These are phyloP conservation scores for Malassezia psittaci DNA, from an alignment of 1,284 basidiomycete species.

Conservation along the genomic window DNA sequence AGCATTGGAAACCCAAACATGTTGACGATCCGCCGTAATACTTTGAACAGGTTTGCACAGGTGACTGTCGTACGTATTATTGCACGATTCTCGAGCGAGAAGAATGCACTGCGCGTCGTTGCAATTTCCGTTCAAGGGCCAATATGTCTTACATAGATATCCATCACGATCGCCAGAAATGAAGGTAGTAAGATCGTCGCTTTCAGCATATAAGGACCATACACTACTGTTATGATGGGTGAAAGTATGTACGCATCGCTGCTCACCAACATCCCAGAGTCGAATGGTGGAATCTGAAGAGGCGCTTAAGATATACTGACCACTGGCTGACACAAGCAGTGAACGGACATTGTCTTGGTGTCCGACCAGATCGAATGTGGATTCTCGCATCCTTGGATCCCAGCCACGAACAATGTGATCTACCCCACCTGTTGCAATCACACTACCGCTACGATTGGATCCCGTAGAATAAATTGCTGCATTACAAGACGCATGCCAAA, in stretches of 20 bases:
- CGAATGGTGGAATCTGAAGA: conserved; percentile 61
- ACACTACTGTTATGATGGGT: conserved; percentile 89
- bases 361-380: conserved; percentile 52
- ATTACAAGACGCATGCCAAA: conserved; percentile 14
- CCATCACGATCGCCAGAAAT: conserved; percentile 92
- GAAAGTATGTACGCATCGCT: conserved; percentile 88
- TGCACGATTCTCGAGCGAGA: conserved; percentile 51
- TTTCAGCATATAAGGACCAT: conserved; percentile 79
- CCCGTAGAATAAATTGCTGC: conserved; percentile 48
- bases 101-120: conserved; percentile 80
- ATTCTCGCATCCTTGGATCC: conserved; percentile 62
- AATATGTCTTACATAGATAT: conserved; percentile 76
- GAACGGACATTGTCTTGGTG: conserved; percentile 93
- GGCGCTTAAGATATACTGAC: conserved; percentile 55
- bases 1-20: conserved; percentile 82
- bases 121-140: conserved; percentile 67
- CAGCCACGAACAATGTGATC: conserved; percentile 80
- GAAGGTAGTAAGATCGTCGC: conserved; percentile 80
- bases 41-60: conserved; percentile 57
- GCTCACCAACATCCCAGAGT: conserved; percentile 81
- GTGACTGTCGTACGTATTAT: too few species aligned
- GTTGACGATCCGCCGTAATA: conserved; percentile 73
- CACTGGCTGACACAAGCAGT: conserved; percentile 76
- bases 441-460: conserved; percentile 61
- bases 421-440: conserved; percentile 78